Conservation (phyloP, 2,329 filamentous ascomycete species). For the Alternaria sp. region DNA sequence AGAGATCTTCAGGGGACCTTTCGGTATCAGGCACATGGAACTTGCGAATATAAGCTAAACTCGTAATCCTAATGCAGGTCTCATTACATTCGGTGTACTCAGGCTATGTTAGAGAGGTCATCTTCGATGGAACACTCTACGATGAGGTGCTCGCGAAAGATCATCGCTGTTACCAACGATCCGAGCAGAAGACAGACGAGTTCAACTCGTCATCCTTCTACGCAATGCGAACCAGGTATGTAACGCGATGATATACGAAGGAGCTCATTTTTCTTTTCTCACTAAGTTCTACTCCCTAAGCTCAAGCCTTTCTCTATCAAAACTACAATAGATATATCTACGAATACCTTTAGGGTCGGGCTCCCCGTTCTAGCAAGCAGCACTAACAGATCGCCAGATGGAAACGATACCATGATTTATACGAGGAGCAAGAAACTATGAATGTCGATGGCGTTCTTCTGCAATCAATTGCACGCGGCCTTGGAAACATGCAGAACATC, state of each 20-base stretch:
- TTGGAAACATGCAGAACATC: slow-evolving; percentile 37
- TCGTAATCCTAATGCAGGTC: neutral
- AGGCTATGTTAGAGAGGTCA: slow-evolving; percentile 41
- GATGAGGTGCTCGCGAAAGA: slow-evolving; percentile 21
- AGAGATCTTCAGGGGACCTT: neutral
- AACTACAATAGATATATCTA: too few species aligned
- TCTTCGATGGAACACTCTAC: slow-evolving; percentile 43
- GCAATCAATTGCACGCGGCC: slow-evolving; percentile 30
- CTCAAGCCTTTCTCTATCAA: too few species aligned
- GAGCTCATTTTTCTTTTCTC: neutral
- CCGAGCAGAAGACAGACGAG: slow-evolving; percentile 8
- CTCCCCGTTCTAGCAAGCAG: neutral
- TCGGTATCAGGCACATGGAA: neutral
- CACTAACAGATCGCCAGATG: slow-evolving; percentile 24
- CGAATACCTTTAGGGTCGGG: too few species aligned
- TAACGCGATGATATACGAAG: neutral
- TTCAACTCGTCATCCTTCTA: slow-evolving; percentile 21
- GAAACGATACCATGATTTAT: slow-evolving; percentile 35
- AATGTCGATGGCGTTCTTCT: slow-evolving; percentile 31
- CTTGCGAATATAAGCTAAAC: neutral
- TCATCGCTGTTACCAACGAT: slow-evolving; percentile 15
- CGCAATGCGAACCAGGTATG: slow-evolving; percentile 22
- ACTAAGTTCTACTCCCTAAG: neutral
- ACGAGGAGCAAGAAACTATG: slow-evolving; percentile 39
- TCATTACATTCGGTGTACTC: slow-evolving; percentile 32